Percentiles rank a stretch among this genome's conserved stretches.
Conservation (phyloP, 2,329 filamentous ascomycete genomes). For the Magnaporthales sp. region DNA sequence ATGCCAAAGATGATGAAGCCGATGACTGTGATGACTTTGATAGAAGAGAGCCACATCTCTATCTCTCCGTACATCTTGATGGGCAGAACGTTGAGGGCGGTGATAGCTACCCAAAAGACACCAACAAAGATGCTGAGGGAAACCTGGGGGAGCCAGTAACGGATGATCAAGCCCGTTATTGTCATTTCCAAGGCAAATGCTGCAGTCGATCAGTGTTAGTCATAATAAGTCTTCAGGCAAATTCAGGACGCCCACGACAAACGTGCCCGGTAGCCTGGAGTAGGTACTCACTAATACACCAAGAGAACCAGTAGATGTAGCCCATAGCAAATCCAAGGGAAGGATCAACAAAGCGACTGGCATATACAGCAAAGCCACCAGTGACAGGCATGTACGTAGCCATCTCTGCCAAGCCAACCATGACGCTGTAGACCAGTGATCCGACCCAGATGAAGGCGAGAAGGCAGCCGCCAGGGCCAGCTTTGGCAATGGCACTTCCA, state of each 20-base stretch:
- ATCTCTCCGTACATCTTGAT: constrained; percentile 67
- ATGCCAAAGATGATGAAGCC: constrained; percentile 72
- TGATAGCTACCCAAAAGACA: constrained; percentile 65
- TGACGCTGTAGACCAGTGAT: constrained; percentile 65
- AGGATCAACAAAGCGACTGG: constrained; percentile 64
- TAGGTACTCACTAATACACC: constrained; percentile 9
- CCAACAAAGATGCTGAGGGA: constrained; percentile 65
- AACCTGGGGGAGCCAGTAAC: constrained; percentile 59
- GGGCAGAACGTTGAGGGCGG: constrained; percentile 60
- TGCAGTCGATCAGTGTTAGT: neutral
- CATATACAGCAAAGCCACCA: constrained; percentile 70
- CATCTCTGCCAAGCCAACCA: constrained; percentile 64
- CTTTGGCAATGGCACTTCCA: constrained; percentile 46
- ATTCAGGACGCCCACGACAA: neutral
- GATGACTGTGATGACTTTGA: constrained; percentile 69
- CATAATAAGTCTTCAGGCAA: neutral
- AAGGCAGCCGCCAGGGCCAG: constrained; percentile 58
- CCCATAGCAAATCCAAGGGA: constrained; percentile 70
- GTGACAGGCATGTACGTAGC: constrained; percentile 69
- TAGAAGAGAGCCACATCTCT: constrained; percentile 69
- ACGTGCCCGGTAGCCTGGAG: neutral
- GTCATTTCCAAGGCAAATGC: constrained; percentile 64
- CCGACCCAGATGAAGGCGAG: constrained; percentile 65
- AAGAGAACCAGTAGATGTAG: constrained; percentile 79
- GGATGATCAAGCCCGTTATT: constrained; percentile 64